Evolutionary conservation across 352 stramenopile species (phyloP), one percentile per base, ranked within the genome.

Genomic region (Plasmopara muralis): DNA sequence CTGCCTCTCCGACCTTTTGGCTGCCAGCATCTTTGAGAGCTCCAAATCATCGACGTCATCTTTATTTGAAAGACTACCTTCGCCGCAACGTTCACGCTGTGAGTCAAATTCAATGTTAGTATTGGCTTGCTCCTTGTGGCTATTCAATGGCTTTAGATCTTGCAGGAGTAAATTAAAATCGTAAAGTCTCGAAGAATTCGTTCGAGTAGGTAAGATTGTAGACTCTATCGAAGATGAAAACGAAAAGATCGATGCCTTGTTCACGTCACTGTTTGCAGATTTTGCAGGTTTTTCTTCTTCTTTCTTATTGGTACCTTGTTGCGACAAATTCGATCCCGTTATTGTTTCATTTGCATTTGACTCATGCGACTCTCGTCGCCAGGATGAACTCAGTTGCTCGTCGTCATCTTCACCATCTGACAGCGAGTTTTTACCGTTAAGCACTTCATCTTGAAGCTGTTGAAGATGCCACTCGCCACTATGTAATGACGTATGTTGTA

Each of bases 111-210:
- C n/a, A 5, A 35, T 35, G 31, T 8, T 35, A 5, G 10, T 12
- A 2, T 42, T 42, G 37, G 13, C 20, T 42, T 60, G 18, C 6
- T 48, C 25, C 20, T 48, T 37, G 7, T 48, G 25, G 34, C 9
- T 8, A 20, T 20, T 20, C 31, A 48, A 34, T 18, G 48, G 28
- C 43, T 56, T 43, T 9, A 42, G 28, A 14, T 66, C 47, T 47
- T 62, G 47, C 5, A 88, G 54, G 1, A 86, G 41, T n/a, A 70
- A 78, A 9, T 79, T 71, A 52, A 83, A 85, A 34, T 83, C 70
- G 46, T 83, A 87, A 10, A 87, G 46, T 10, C 46, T 62, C 4
- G 46, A 25, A 10, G n/a, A 12, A 28, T 30, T 48, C 34, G 43
- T 43, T 20, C 15, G 37, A 43, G 30, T 12, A 39, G 41, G 7